Evolutionary conservation across 768 basidiomycete genomes (phyloP).

Genomic region (Lyophyllum shimeji): DNA sequence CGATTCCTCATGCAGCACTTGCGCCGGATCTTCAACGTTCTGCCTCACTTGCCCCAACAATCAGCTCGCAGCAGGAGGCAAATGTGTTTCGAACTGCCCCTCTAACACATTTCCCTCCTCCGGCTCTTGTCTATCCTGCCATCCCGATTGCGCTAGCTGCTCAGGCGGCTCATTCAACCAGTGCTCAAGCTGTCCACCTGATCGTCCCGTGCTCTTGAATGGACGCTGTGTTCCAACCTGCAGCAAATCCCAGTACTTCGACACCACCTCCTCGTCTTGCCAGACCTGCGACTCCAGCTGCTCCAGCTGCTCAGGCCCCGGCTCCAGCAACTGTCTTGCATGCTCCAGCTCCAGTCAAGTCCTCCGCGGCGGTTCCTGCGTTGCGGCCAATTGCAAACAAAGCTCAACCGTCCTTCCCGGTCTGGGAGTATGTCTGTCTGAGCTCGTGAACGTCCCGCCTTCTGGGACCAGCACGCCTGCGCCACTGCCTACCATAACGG

Average conservation of each 20-base stretch:
- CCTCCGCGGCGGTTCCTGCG: slow-evolving; percentile 50
- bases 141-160: slow-evolving; percentile 81
- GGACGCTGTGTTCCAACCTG: slow-evolving; percentile 81
- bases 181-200: slow-evolving; percentile 68
- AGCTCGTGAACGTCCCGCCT: slow-evolving; percentile 57
- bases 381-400: slow-evolving; percentile 56
- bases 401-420: slow-evolving; percentile 58
- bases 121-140: slow-evolving; percentile 69
- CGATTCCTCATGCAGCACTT: slow-evolving; percentile 63
- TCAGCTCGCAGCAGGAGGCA: slow-evolving; percentile 66
- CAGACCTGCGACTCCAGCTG: slow-evolving; percentile 68
- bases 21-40: slow-evolving; percentile 63
- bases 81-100: slow-evolving; percentile 74
- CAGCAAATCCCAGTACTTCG: slow-evolving; percentile 66
- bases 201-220: slow-evolving; percentile 67
- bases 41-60: slow-evolving; percentile 72
- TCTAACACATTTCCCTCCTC: slow-evolving; percentile 64
- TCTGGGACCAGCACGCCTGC: slow-evolving; percentile 44
- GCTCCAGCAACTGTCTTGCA: slow-evolving; percentile 53
- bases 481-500: slow-evolving; percentile 56
- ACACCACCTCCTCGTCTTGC: slow-evolving; percentile 59
- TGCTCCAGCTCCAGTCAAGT: slow-evolving; percentile 51
- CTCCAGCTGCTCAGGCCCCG: slow-evolving; percentile 59
- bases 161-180: slow-evolving; percentile 71
- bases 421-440: slow-evolving; percentile 77